These are phyloP conservation scores for Suhomyces canberraensis DNA, from an alignment of 805 yeast species.

Conservation along the genomic window DNA sequence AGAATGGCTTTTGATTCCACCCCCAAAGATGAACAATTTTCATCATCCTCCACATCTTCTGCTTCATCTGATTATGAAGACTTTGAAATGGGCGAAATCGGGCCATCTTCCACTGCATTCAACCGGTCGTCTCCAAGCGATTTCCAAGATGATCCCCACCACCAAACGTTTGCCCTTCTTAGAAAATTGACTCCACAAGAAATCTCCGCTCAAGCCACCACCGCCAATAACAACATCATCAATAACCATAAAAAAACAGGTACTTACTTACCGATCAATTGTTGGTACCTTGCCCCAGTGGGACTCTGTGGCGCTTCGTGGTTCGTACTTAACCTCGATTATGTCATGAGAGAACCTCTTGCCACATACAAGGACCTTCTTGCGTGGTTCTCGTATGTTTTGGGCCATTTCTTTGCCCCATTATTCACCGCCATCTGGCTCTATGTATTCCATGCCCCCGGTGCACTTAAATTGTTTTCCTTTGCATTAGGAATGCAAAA, in stretches of 20 bases:
- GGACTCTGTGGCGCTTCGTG: constrained; percentile 43
- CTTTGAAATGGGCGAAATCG: constrained; percentile 1
- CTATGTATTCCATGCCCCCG: constrained; percentile 67
- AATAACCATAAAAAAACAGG: background rate
- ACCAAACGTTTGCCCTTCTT: constrained; percentile 7
- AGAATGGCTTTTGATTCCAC: background rate
- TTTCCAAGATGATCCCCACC: constrained; percentile 10
- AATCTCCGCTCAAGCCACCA: constrained; percentile 5
- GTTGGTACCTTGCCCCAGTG: constrained; percentile 30
- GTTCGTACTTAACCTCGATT: constrained; percentile 48
- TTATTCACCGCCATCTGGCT: constrained; percentile 60
- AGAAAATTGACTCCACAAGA: constrained; percentile 1
- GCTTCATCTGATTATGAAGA: constrained; percentile 1
- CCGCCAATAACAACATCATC: constrained; percentile 3
- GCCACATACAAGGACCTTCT: constrained; percentile 47
- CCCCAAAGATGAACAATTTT: background rate
- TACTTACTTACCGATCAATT: constrained; percentile 16
- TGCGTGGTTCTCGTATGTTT: constrained; percentile 63
- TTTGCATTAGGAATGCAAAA: constrained; percentile 60
- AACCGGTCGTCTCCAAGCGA: constrained; percentile 7
- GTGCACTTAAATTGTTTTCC: constrained; percentile 51
- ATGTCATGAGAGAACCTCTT: constrained; percentile 40
- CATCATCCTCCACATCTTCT: background rate
- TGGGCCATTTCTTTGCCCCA: constrained; percentile 60
- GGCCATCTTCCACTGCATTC: background rate